Evolutionary conservation across 2,329 filamentous ascomycete genomes (phyloP), one percentile per base, ranked within the genome.

Genomic region (Endocalyx cinctus): DNA sequence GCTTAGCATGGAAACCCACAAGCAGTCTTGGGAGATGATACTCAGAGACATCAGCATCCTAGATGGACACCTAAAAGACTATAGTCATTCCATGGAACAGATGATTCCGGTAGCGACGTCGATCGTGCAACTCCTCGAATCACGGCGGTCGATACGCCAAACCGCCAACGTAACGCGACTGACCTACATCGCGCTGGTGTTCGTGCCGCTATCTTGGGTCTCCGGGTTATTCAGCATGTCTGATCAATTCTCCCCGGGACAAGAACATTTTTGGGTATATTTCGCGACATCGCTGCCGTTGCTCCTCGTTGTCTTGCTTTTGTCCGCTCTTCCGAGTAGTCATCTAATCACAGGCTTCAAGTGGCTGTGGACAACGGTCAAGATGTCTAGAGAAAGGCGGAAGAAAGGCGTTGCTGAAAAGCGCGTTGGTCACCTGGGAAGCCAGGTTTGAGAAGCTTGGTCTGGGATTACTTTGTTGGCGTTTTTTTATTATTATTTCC

Each of bases 231-330:
- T 31, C 14, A 31, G 29, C 16, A 31, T 31, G 29, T 5, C 17
- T 10, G 19, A 23, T 19, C 5, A 29, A 6, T 29, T 13, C 18
- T 17, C 29, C 7, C 29, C 29, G 20, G 29, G 29, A 31, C 8
- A 15, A n/a, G 14, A 31, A 14, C 8, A 15, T 5, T 31, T 31
- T 19, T 31, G 29, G 29, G 12, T 31, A 15, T 32, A 25, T 17
- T 22, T 29, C 13, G 17, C 10, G 7, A 27, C 34, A 20, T 25
- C 22, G 32, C 32, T 33, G 39, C 23, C 34, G 25, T 28, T 30
- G 33, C 37, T 33, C 35, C 35, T 27, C 28, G 40, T 41, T 29
- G 43, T 38, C 35, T 41, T 39, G 14, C 10, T 17, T 30, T n/a
- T n/a, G n/a, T n/a, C n/a, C n/a, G n/a, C n/a, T n/a, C n/a, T n/a